These are phyloP conservation scores for Fomitopsis serialis DNA, from an alignment of 768 basidiomycete genomes.

Conservation along the genomic window DNA sequence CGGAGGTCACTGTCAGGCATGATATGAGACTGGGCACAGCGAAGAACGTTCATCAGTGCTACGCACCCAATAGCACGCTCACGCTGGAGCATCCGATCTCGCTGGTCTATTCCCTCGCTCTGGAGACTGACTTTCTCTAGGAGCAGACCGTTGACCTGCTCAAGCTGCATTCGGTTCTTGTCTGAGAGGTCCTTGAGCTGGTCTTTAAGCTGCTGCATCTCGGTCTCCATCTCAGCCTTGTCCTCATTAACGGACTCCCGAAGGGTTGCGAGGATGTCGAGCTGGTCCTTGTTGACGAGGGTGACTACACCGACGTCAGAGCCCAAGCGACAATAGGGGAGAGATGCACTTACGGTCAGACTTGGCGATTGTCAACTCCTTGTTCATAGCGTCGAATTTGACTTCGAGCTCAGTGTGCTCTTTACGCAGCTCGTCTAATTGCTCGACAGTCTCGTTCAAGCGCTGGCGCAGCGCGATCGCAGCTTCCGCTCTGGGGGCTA, in stretches of 20 bases:
- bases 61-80: conserved; percentile 80
- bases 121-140: conserved; percentile 90
- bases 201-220: conserved; percentile 57
- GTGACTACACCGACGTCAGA: conserved; percentile 51
- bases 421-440: conserved; percentile 66
- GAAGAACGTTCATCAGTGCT: not conserved
- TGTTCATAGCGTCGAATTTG: conserved; percentile 50
- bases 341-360: conserved; percentile 63
- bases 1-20: conserved; percentile 57
- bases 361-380: conserved; percentile 77
- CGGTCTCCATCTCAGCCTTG: conserved; percentile 67
- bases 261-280: conserved; percentile 81
- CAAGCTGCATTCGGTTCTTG: conserved; percentile 87
- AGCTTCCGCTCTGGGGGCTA: conserved; percentile 60
- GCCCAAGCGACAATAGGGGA: conserved; percentile 3
- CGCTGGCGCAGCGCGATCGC: conserved; percentile 85
- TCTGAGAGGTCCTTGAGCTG: conserved; percentile 69
- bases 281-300: conserved; percentile 88
- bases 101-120: conserved; percentile 82
- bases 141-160: conserved; percentile 80
- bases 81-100: conserved; percentile 81
- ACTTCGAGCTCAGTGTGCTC: conserved; percentile 70
- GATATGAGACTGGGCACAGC: conserved; percentile 1
- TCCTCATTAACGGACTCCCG: conserved; percentile 89
- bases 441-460: conserved; percentile 81